A percentile compares a stretch with the other conserved stretches of the same genome.
Conservation (phyloP, 208 protist genomes). For the Herpetomonas tarakana region DNA sequence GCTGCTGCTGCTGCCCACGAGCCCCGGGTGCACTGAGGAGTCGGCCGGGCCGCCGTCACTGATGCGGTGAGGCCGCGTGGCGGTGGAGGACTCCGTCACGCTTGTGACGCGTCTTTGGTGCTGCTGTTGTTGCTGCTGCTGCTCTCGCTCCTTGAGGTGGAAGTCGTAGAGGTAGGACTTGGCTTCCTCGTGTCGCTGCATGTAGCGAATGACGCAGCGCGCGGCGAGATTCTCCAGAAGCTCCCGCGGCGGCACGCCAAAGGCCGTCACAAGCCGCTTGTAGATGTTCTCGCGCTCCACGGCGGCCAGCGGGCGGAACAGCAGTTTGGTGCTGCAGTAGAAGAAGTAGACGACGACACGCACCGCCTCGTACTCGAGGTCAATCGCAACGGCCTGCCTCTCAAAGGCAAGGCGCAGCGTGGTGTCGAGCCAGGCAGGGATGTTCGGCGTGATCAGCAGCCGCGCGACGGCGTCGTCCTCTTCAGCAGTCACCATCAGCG, state of each 20-base stretch:
- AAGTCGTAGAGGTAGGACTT: slow-evolving; percentile 48
- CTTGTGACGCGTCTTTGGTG: no score
- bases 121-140: slow-evolving; percentile 6
- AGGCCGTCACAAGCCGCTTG: slow-evolving; percentile 50
- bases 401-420: slow-evolving; percentile 63
- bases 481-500: slow-evolving; percentile 8
- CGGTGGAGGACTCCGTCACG: no score
- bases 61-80: no score
- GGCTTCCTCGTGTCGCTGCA: slow-evolving; percentile 59
- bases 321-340: slow-evolving; percentile 65
- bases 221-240: slow-evolving; percentile 70
- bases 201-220: slow-evolving; percentile 66
- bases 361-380: slow-evolving; percentile 73
- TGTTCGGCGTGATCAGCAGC: slow-evolving; percentile 36
- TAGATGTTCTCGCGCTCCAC: slow-evolving; percentile 74
- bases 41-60: no score
- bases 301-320: slow-evolving; percentile 66
- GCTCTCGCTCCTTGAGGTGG: slow-evolving; percentile 17
- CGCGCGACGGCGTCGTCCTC: slow-evolving; percentile 39
- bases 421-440: slow-evolving; percentile 39
- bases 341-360: slow-evolving; percentile 77
- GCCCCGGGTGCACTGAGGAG: no score
- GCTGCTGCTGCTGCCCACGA: no score
- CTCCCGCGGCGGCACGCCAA: slow-evolving; percentile 62
- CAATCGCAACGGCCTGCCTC: slow-evolving; percentile 47